Evolutionary conservation across 768 basidiomycete species (phyloP), one percentile per base, ranked within the genome.

Genomic region (Russula compacta): DNA sequence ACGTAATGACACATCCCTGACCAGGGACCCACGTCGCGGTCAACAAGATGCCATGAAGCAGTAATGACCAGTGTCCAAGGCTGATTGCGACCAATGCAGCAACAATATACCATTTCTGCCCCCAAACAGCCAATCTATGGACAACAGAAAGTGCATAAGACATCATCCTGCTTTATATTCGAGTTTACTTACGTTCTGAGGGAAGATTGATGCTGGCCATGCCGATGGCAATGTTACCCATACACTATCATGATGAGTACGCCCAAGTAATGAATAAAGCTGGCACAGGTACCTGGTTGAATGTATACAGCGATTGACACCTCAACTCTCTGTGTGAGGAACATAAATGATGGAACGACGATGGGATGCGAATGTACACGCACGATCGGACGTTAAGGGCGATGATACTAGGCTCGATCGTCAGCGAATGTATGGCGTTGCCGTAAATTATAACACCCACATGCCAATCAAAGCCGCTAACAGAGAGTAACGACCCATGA

Each of bases 51-150:
- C 85, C 84, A 72, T 86, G 85, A 21, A 87, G 72, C 60, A 87
- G 81, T 49, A 87, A 71, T 0, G 83, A 82, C 86, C 86, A 87
- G 63, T 86, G 86, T 1, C 86, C 86, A 12, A 86, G 73, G 46
- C 84, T 82, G 51, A 87, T 67, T 32, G 81, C n/a, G 7, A 82
- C 69, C 11, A 88, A 72, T 8, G 76, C 59, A 6, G 73, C 71
- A 38, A 84, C 72, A 63, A 87, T 74, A 66, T 76, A 82, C 62
- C 74, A 73, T 52, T 79, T 80, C 52, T 83, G 79, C 6, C 78
- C 79, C 85, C 85, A 87, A 32, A 87, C 79, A 11, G 85, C 86
- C 71, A 87, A 81, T 3, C 80, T 79, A 60, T 2, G 19, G 38
- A 40, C 39, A 19, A 44, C 15, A 21, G 21, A n/a, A 55, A n/a